Base-by-base conservation (phyloP, 2,329 filamentous ascomycete genomes). In the Graphilbum fragrans region DNA sequence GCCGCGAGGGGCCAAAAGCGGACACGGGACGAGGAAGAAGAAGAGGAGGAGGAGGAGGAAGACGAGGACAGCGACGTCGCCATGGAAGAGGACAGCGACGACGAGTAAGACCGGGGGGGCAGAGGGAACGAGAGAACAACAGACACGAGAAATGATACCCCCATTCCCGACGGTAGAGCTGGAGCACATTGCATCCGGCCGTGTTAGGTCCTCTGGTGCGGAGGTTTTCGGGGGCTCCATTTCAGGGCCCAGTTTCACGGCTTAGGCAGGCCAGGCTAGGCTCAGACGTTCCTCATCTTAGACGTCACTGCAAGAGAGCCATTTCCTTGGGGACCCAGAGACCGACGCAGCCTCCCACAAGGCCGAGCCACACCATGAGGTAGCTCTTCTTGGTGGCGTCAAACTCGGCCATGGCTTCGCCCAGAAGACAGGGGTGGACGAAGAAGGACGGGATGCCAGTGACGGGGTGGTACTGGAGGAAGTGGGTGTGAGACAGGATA, bases 381-480 rank as follows among this genome's bases (percentile, higher is more conserved):
- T 96, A 96, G 52, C 80, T 69, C 53, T 79, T 61, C 57, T 69
- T 65, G 55, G 68, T 59, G 52, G 74, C 78, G 51, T 72, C 63
- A 53, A 86, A 78, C 39, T 65, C 67, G 50, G 68, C 67, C 72
- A 96, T 83, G 40, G 84, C 83, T 49, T 90, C 82, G 42, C 82
- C 83, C 9, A 92, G 84, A 57, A 85, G 77, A 62, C 92, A 96
- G 20, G 92, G 90, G 63, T 98, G 92, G 52, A 96, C 72, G 61
- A 94, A 95, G 61, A 90, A 95, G 38, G 78, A 75, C 33, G 87
- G 86, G 44, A 80, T 61, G 41, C 82, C 82, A 44, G 79, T 85
- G 45, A 84, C 61, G 40, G 92, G 90, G 68, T 96, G 87, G 60
- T 93, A 80, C 77, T 90, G 7, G 10, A 22, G 16, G 5, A 14